Conservation (phyloP, 2,329 filamentous ascomycete genomes). For the Metarhizium robertsii region DNA sequence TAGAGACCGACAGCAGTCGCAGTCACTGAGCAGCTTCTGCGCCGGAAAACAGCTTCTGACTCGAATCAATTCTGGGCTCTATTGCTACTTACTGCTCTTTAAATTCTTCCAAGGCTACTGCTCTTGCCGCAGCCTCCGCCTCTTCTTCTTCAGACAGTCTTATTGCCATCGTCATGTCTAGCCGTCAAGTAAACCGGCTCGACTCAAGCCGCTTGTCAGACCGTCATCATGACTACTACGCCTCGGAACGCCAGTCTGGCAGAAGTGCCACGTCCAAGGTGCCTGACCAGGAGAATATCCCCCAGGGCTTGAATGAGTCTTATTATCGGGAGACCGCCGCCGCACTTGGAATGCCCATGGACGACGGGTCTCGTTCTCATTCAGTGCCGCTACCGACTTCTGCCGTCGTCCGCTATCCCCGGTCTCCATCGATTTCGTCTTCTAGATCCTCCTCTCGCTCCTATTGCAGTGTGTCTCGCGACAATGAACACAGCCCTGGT, state of each 20-base stretch:
- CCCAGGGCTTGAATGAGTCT: constrained; percentile 2
- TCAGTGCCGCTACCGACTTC: not conserved
- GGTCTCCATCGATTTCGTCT: constrained; percentile 1
- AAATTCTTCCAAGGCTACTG: too few species aligned
- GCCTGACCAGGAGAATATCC: not conserved
- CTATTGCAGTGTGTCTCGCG: constrained; percentile 7
- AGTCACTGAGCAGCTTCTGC: too few species aligned
- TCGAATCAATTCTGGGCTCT: not conserved
- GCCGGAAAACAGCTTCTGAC: too few species aligned
- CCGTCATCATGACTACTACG: not conserved
- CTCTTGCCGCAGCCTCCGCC: too few species aligned
- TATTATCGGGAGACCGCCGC: constrained; percentile 4
- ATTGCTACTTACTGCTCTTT: not conserved
- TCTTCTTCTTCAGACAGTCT: not conserved
- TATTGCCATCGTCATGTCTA: not conserved
- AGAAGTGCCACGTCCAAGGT: not conserved
- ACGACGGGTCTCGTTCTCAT: not conserved
- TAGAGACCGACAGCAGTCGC: too few species aligned
- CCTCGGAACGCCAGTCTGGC: not conserved
- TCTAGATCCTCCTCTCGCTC: constrained; percentile 14
- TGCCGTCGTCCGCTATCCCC: not conserved
- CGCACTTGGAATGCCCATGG: constrained; percentile 1
- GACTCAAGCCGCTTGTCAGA: not conserved
- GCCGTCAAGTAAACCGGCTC: not conserved
- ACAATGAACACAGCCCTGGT: constrained; percentile 10